Base-by-base conservation (phyloP, 805 yeast species). In the Cyberlindnera euphorbiiphila region DNA sequence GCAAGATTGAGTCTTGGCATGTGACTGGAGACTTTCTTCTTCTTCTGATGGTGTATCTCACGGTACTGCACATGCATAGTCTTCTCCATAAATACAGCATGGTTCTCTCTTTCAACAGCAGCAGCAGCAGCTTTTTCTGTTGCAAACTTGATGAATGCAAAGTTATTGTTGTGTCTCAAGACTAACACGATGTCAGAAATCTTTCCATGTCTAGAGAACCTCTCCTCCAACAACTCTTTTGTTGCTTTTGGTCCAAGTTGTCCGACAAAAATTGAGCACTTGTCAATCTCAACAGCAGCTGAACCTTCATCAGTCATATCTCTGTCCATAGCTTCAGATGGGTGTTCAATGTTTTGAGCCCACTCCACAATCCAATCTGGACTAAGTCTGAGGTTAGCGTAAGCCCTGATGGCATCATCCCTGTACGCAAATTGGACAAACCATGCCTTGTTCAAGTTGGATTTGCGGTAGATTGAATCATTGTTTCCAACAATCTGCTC, bases 361-460 rank as follows among this genome's bases (percentile, higher is more conserved):
- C 96, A 86, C 51, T 83, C 87, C 29, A 81, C 83, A 29, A 63
- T 63, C 71, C 78, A 77, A n/a, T 62, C 60, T 7, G 68, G 62
- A 31, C 71, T 72, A 11, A 71, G 68, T 47, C 81, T 72, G 43
- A 82, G 65, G 49, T 71, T 74, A 3, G 93, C 88, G 65, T 75
- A 86, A 0, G 95, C 94, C 52, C 84, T 71, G 30, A 85, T 84
- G 10, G 96, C 95, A 59, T 87, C 95, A 56, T 85, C 94, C 31
- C 96, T 74, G 57, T 73, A 85, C 2, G 78, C 83, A 63, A 78
- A 86, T 53, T 83, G 82, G 45, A 79, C 74, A 54, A 80, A 85
- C 95, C 94, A 87, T 19, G 71, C 68, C 34, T 60, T 64, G 34
- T 55, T 47, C 33, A 52, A 23, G 29, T 49, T 62, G 52, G 44